A percentile compares a stretch with the other conserved stretches of the same genome.
Conservation (phyloP, 2,329 filamentous ascomycete genomes). For the Fusarium sp. region DNA sequence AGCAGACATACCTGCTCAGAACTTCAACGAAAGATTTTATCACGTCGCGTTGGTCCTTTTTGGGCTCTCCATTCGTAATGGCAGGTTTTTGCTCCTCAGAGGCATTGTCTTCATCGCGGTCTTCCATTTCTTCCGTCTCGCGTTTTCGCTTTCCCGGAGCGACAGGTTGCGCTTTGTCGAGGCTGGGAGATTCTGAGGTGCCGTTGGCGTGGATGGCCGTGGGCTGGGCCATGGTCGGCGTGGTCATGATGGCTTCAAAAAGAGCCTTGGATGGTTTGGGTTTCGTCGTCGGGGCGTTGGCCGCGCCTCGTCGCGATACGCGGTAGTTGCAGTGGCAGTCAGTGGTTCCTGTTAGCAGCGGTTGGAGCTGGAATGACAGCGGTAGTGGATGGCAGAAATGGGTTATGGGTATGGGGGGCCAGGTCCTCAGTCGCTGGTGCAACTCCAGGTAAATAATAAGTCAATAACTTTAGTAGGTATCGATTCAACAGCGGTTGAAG, state of each 20-base stretch:
- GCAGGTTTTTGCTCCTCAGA: constrained; percentile 40
- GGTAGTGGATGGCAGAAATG: constrained; percentile 47
- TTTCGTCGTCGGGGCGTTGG: constrained; percentile 43
- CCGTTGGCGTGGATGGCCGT: constrained; percentile 54
- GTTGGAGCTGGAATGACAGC: constrained; percentile 38
- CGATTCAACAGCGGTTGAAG: constrained; percentile 27
- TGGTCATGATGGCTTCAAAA: constrained; percentile 39
- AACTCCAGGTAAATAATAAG: constrained; percentile 46
- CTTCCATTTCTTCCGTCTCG: constrained; percentile 55
- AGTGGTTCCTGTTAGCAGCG: constrained; percentile 39
- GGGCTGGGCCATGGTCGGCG: constrained; percentile 54
- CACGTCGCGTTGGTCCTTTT: constrained; percentile 48
- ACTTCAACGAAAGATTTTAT: constrained; percentile 52
- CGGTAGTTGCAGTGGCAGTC: constrained; percentile 49
- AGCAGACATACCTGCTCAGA: constrained; percentile 50
- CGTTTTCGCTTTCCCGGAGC: constrained; percentile 67
- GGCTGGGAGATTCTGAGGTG: constrained; percentile 49
- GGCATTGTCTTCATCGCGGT: constrained; percentile 46
- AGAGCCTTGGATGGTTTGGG: constrained; percentile 11
- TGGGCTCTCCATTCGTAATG: constrained; percentile 38
- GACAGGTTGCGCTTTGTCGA: constrained; percentile 46
- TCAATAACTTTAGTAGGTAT: constrained; percentile 46
- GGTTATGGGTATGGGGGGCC: constrained; percentile 12
- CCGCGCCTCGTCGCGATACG: constrained; percentile 55
- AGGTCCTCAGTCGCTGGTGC: constrained; percentile 49